Conservation (phyloP, 129 eudicot species). For the Dittrichia graveolens region DNA sequence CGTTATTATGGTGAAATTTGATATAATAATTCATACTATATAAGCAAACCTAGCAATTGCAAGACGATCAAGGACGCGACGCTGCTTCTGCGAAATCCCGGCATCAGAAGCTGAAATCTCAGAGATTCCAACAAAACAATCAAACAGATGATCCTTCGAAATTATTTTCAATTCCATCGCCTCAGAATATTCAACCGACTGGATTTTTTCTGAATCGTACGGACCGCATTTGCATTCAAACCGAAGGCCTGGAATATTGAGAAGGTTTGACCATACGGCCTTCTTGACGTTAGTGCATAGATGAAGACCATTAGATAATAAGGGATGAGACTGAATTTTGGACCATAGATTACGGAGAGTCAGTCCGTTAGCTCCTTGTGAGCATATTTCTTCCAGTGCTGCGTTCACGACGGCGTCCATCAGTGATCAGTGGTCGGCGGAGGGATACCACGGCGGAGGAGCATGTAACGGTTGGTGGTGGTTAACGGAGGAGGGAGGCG, state of each 20-base stretch:
- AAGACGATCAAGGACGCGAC: constrained; percentile 63
- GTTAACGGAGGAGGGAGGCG: not conserved
- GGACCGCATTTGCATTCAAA: constrained; percentile 40
- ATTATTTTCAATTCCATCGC: constrained; percentile 51
- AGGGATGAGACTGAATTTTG: constrained; percentile 45
- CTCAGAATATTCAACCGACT: constrained; percentile 55
- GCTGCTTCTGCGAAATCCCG: constrained; percentile 41
- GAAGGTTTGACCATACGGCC: constrained; percentile 67
- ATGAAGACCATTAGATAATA: constrained; percentile 41
- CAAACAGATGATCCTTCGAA: constrained; percentile 57
- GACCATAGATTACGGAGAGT: constrained; percentile 53
- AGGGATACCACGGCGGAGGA: not conserved
- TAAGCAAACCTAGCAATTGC: constrained; percentile 73
- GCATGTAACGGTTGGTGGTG: constrained; percentile 31
- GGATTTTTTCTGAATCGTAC: constrained; percentile 22
- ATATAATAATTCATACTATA: not conserved
- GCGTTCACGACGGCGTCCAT: constrained; percentile 67
- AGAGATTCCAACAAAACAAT: constrained; percentile 67
- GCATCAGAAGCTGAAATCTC: constrained; percentile 58
- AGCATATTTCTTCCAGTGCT: constrained; percentile 84
- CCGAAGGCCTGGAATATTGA: constrained; percentile 51
- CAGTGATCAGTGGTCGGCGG: constrained; percentile 30
- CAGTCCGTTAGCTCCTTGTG: constrained; percentile 54
- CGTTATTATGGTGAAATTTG: too few relatives aligned
- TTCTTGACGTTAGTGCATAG: constrained; percentile 58